Percentiles rank a stretch among this genome's conserved stretches.
Conservation (phyloP, 495 filamentous ascomycete genomes). For the Annulohypoxylon moriforme region DNA sequence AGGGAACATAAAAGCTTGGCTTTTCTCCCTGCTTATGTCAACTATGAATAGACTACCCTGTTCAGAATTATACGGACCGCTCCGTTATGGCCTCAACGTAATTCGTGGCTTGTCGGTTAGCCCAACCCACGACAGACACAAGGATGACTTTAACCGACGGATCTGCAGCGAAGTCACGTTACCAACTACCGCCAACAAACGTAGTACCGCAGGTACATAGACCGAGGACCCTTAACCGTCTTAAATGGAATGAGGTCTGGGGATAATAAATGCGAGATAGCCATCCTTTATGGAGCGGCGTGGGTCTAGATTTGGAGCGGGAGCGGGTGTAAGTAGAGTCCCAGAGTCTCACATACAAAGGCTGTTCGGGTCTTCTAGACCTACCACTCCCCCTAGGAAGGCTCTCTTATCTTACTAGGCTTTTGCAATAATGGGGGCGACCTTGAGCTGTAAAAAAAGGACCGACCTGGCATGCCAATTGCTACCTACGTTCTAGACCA, state of each 20-base stretch:
- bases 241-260: slow-evolving; percentile 13
- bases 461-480: slow-evolving; percentile 36
- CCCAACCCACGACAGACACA: slow-evolving; percentile 30
- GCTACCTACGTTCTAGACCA: slow-evolving; percentile 42
- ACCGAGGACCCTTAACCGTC: slow-evolving; percentile 25
- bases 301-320: slow-evolving; percentile 40
- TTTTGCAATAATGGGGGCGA: slow-evolving; percentile 28
- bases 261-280: slow-evolving; percentile 38
- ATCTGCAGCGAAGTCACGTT: slow-evolving; percentile 42
- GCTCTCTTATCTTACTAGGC: slow-evolving; percentile 35
- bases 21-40: slow-evolving; percentile 33
- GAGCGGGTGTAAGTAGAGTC: slow-evolving; percentile 29
- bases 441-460: slow-evolving; percentile 40
- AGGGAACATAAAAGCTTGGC: slow-evolving; percentile 20
- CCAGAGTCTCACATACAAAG: slow-evolving; percentile 39
- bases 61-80: slow-evolving; percentile 21
- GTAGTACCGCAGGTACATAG: slow-evolving; percentile 29
- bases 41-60: slow-evolving; percentile 7
- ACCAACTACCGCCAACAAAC: slow-evolving; percentile 29
- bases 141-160: slow-evolving; percentile 40
- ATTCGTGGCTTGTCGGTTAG: slow-evolving; percentile 17
- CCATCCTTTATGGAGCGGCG: slow-evolving; percentile 39
- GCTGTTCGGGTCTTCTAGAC: slow-evolving; percentile 31
- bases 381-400: slow-evolving; percentile 17
- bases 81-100: slow-evolving; percentile 23